Percentiles rank a stretch among this genome's conserved stretches.
Conservation (phyloP, 2,329 filamentous ascomycete species). For the Colletotrichum sp. region DNA sequence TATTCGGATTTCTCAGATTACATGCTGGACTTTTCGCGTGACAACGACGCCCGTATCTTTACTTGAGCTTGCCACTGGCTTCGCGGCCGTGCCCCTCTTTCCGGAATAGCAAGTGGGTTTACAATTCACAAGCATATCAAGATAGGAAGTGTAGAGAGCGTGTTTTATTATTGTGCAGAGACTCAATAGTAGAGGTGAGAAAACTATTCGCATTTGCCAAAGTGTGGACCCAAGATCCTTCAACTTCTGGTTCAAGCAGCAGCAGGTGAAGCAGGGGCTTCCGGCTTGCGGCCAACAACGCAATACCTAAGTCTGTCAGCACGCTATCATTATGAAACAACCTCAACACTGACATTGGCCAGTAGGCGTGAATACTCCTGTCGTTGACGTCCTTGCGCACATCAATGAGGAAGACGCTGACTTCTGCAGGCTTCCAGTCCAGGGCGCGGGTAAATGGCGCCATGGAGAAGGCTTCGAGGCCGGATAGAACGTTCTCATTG, state of each 20-base stretch:
- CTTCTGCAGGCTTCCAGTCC: not conserved
- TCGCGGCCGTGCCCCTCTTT: not conserved
- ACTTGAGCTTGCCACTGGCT: not conserved
- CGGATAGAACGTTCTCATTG: not conserved
- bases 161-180: not conserved
- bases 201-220: not conserved
- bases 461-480: not conserved
- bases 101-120: not conserved
- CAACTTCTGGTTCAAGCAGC: not conserved
- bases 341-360: not conserved
- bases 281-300: not conserved
- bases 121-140: not conserved
- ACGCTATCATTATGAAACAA: not conserved
- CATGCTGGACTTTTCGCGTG: not conserved
- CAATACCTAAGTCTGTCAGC: not conserved
- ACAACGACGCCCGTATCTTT: rapidly evolving
- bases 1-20: not conserved
- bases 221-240: not conserved
- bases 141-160: not conserved
- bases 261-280: not conserved
- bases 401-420: not conserved
- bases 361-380: not conserved
- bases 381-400: not conserved
- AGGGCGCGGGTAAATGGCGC: not conserved
- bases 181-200: not conserved